phyloP scores from a whole-genome alignment of 441 rosid genomes.

The Oxalis stricta region DNA sequence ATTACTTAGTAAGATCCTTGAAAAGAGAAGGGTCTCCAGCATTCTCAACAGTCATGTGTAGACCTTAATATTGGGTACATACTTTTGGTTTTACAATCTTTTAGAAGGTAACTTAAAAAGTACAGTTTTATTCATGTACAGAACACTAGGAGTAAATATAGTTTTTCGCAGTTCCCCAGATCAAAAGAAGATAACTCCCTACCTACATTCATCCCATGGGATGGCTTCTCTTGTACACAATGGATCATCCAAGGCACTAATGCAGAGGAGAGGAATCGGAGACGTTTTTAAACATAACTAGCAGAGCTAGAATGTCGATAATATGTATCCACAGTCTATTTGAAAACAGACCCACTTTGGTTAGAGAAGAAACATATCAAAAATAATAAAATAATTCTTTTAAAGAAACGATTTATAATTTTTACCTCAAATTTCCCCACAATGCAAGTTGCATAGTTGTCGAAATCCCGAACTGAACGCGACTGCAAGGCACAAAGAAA shows the following conservation, averaged over 20 bases:
- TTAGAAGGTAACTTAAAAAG: no score
- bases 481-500: conserved; percentile 20
- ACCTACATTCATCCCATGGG: conserved; percentile 96
- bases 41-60: no score
- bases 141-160: no score
- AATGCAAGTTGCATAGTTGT: conserved; percentile 27
- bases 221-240: conserved; percentile 72
- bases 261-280: conserved; percentile 39
- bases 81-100: no score
- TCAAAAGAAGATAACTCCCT: conserved; percentile 4
- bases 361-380: neutral
- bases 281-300: conserved; percentile 24
- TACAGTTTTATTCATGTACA: no score
- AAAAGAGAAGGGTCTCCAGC: no score
- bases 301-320: conserved; percentile 29
- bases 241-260: conserved; percentile 40
- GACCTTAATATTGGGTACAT: no score
- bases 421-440: conserved; percentile 38
- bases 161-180: no score
- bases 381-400: no score
- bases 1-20: no score
- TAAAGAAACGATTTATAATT: neutral
- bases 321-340: conserved; percentile 34
- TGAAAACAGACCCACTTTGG: conserved; percentile 5
- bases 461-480: conserved; percentile 33